Percentiles rank a stretch among this genome's conserved stretches.
Conservation (phyloP, 2,329 filamentous ascomycete species). For the Talaromyces sp. region DNA sequence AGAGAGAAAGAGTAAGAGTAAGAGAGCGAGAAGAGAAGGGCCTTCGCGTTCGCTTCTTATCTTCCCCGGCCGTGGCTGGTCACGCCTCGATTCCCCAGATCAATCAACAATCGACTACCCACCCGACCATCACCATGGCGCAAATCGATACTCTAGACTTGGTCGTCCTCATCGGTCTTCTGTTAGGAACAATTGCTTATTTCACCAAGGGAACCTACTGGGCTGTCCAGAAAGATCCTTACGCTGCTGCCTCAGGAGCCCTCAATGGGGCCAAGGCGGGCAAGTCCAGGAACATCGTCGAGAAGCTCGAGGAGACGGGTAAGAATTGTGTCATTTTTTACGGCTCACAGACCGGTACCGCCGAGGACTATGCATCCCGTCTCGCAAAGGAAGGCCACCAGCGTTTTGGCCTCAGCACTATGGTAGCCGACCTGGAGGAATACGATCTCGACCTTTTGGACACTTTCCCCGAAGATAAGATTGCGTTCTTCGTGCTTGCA, state of each 20-base stretch:
- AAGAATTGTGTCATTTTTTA: conserved; percentile 99
- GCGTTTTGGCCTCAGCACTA: conserved; percentile 91
- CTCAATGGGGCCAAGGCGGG: conserved; percentile 68
- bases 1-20: not conserved
- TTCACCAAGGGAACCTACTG: conserved; percentile 97
- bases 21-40: not conserved
- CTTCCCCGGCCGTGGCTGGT: not conserved
- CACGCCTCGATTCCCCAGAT: not conserved
- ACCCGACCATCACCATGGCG: conserved; percentile 59
- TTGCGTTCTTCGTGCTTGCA: conserved; percentile 91
- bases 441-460: conserved; percentile 97
- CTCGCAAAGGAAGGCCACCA: conserved; percentile 96
- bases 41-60: not conserved
- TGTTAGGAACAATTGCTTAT: conserved; percentile 85
- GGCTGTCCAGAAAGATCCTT: conserved; percentile 83
- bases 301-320: conserved; percentile 90
- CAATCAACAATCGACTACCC: not conserved
- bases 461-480: conserved; percentile 77
- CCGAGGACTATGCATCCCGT: conserved; percentile 94
- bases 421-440: conserved; percentile 96
- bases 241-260: conserved; percentile 66
- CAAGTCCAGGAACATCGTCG: conserved; percentile 84
- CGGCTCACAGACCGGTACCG: conserved; percentile 95
- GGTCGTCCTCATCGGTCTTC: conserved; percentile 77
- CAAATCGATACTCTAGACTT: conserved; percentile 95